Conservation (phyloP, 2,329 filamentous ascomycete species). For the Dendrostoma leiphaemia region DNA sequence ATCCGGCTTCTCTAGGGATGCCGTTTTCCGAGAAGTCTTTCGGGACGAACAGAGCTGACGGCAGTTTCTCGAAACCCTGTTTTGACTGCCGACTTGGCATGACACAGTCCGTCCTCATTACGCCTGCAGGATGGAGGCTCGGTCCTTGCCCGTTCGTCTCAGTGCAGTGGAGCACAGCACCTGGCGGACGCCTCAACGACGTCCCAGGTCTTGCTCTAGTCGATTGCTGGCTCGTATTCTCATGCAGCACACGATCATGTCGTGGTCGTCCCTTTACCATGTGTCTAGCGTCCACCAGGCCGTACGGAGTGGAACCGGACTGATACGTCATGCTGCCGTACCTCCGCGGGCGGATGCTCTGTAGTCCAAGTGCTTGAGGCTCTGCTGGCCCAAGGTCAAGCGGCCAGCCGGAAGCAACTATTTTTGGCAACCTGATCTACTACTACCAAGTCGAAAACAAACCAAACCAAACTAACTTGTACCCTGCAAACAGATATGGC, state of each 20-base stretch:
- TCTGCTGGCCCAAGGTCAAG: not conserved
- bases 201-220: not conserved
- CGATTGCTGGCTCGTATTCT: not conserved
- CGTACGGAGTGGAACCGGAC: too few relatives aligned
- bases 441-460: not conserved
- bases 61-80: not conserved
- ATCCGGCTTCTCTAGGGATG: too few relatives aligned
- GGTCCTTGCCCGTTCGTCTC: not conserved
- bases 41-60: too few relatives aligned
- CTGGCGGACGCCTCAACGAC: not conserved
- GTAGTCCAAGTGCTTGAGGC: not conserved
- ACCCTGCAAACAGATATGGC: too few relatives aligned
- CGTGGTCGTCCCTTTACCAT: too few relatives aligned
- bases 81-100: too few relatives aligned
- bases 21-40: too few relatives aligned
- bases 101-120: too few relatives aligned
- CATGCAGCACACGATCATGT: not conserved
- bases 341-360: not conserved
- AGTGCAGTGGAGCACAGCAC: not conserved
- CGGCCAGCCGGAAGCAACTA: not conserved
- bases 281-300: too few relatives aligned
- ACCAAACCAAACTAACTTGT: not conserved
- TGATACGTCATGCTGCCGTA: too few relatives aligned
- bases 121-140: not conserved
- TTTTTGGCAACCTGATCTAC: conserved; percentile 13